Evolutionary conservation across 768 basidiomycete genomes (phyloP), one percentile per base, ranked within the genome.

Genomic region (Tricholomella constricta): DNA sequence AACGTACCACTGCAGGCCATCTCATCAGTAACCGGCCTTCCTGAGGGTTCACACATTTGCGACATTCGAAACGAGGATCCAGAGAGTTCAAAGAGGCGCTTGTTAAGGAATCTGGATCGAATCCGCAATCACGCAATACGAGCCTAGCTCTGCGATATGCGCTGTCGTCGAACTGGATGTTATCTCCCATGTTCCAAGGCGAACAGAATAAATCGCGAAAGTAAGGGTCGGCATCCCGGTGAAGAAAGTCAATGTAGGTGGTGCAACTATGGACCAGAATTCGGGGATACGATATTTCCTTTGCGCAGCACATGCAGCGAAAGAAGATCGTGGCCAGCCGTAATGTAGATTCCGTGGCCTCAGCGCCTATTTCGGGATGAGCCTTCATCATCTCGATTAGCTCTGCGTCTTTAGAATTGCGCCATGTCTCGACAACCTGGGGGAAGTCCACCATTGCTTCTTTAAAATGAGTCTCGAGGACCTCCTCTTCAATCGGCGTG

Each of bases 11-110:
- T 17, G n/a, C 26, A 19, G 52, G 57, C 58, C 60, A 62, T 32
- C 29, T 56, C 59, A 60, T 60, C 12, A 57, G 3, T 11, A 57
- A 43, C 4, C 59, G 52, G 31, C 59, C 59, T 34, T 57, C 36
- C 29, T 35, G 10, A 31, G 55, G 35, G 25, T 45, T 45, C 7
- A 15, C 26, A 23, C 59, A 60, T 23, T 20, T 11, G 17, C 25
- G 29, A 29, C 59, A 60, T 41, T 57, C 59, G 25, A 60, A 56
- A n/a, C 26, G 35, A 22, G 36, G 19, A 23, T 54, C 27, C 15
- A 36, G 23, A 12, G 10, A 20, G 9, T 29, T 22, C 23, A 54
- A 26, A 29, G 15, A 14, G 8, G 32, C 34, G 26, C 26, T 19
- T 17, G 49, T 56, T 11, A 34, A 3, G 10, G 37, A 17, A 14